These are phyloP conservation scores for Petrea volubilis DNA, from an alignment of 257 asterid species.

Conservation along the genomic window DNA sequence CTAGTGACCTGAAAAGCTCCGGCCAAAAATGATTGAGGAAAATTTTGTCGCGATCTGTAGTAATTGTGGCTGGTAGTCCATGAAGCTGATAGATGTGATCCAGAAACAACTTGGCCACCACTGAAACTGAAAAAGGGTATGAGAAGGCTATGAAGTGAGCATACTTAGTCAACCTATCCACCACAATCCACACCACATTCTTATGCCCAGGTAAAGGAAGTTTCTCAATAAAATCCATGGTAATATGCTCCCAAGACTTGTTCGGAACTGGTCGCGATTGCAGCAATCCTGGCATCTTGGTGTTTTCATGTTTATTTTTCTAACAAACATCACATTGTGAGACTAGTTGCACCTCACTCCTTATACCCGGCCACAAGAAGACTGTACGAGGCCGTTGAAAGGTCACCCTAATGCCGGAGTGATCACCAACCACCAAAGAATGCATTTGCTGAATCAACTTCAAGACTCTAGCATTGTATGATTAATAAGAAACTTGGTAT, in stretches of 20 bases:
- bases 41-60: too few relatives aligned
- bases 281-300: not conserved
- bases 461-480: not conserved
- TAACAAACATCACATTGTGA: not conserved
- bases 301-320: not conserved
- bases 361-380: not conserved
- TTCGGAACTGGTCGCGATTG: not conserved
- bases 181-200: not conserved
- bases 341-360: not conserved
- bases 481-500: too few relatives aligned
- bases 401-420: not conserved
- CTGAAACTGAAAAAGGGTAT: not conserved
- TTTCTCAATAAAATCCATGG: not conserved
- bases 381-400: not conserved
- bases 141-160: not conserved
- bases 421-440: not conserved
- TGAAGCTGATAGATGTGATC: not conserved
- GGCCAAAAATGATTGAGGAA: too few relatives aligned
- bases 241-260: not conserved
- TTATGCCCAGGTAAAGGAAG: not conserved
- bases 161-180: not conserved
- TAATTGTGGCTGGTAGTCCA: not conserved
- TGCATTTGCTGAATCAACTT: not conserved
- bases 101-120: not conserved
- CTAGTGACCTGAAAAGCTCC: too few relatives aligned